Base-by-base conservation (phyloP, 1,284 basidiomycete species). In the Gymnopus androsaceus region DNA sequence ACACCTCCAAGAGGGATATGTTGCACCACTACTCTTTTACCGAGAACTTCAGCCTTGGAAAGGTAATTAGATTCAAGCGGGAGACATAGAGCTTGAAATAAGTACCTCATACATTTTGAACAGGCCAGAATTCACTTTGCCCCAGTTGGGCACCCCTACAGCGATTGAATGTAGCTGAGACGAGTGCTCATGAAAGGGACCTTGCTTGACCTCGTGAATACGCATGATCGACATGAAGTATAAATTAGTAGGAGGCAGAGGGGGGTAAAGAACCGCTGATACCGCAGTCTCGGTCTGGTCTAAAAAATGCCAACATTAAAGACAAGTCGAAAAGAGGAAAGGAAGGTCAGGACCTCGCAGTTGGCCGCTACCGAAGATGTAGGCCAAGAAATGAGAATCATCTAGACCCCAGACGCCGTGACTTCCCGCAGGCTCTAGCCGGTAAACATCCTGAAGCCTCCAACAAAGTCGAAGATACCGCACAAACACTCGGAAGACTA, bases 331-430 rank as follows among this genome's bases (percentile, higher is more conserved):
- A 42, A 28, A 28, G 23, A 50, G 55, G 58, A 54, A 55, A 55
- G 47, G 41, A 57, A 58, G 54, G 57, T 52, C 62, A 68, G 36
- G 27, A 84, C 89, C 88, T 81, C 90, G 79, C 6, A 98, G 78
- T 72, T 98, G 94, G 2, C 87, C 92, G 59, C 94, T 93, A 4
- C 96, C 96, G 67, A 97, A 92, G 8, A 97, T 81, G 69, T 98
- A 98, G 23, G 90, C 88, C 23, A 97, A 76, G 72, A 97, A 97
- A 52, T 83, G 85, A 60, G 90, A 97, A 69, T 99, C 97, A 69
- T 99, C 95, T 33, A 99, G 75, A 0, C 96, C 96, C 96, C 96
- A 99, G 0, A 98, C 96, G 7, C 96, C 96, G 67, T 99, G 97
- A 60, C 92, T 95, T 2, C 96, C 96, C 0, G 96, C 96, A 3